Evolutionary conservation across 345 rosid species (phyloP), one percentile per base, ranked within the genome.

Genomic region (Salix arbutifolia): DNA sequence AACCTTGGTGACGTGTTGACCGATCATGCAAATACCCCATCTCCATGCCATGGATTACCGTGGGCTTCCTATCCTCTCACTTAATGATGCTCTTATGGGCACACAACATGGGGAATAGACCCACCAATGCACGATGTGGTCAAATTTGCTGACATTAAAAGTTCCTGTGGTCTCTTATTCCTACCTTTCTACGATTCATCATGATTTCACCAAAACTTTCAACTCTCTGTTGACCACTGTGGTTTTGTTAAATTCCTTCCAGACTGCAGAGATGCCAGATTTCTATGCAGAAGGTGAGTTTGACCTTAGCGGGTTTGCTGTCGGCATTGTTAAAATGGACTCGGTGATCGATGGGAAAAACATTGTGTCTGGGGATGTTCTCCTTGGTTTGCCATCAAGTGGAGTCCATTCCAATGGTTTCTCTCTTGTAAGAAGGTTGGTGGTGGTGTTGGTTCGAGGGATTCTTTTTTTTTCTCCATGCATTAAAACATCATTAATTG

Each of bases 251-350:
- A 48, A 61, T 73, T 68, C 42, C 70, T 81, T 81, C 69, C 77
- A 96, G 98, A 92, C 98, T 73, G 98, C 97, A 78, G 97, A 96
- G 90, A 96, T 93, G 99, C 98, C 98, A 0, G 92, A 84, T 74
- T 93, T 96, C 86, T 96, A 96, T 72, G 87, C 88, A 26, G 86
- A 89, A 14, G 95, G 97, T 0, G 97, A 96, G 73, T 96, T 93
- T 30, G 99, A 96, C 73, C 94, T 92, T 19, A 93, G 97, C 65
- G 98, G 99, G 38, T 93, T 90, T 87, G 99, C 97, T 0, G 97
- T 96, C 52, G 99, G 99, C 69, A 84, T 86, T 42, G 97, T 96
- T 37, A 90, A 90, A 77, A 92, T 89, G 89, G 87, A 83, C 61
- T 86, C 96, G 4, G 90, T 92, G 26, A 93, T 96, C 72, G 88